Evolutionary conservation across 495 filamentous ascomycete genomes (phyloP).

Genomic region (Trypethelium eluteriae): DNA sequence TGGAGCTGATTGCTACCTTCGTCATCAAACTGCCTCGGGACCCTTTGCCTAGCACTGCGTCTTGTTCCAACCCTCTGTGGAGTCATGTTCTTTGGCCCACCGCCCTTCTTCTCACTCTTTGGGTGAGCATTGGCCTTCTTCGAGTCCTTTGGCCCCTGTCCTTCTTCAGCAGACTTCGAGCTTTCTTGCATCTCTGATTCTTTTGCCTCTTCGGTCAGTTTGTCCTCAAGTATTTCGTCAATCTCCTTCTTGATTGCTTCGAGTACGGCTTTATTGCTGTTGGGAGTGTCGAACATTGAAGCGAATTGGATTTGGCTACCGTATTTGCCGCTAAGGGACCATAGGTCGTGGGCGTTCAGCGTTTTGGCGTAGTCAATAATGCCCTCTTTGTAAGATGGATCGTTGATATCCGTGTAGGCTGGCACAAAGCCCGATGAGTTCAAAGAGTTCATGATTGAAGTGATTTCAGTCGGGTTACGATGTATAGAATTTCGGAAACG

Average conservation of each 20-base stretch:
- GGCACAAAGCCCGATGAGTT: background rate
- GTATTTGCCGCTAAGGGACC: background rate
- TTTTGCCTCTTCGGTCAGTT: background rate
- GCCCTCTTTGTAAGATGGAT: background rate
- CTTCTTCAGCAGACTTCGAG: background rate
- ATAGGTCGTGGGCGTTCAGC: background rate
- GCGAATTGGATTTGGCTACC: background rate
- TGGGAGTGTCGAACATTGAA: background rate
- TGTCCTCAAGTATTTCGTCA: background rate
- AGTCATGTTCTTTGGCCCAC: background rate
- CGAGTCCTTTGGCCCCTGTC: background rate
- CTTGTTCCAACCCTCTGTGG: background rate
- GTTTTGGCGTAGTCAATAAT: conserved; percentile 9
- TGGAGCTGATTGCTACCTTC: background rate
- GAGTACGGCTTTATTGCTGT: conserved; percentile 26
- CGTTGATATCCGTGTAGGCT: background rate
- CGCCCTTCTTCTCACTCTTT: background rate
- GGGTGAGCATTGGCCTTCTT: background rate
- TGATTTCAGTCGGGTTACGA: no score
- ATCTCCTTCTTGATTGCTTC: conserved; percentile 18
- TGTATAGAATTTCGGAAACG: no score
- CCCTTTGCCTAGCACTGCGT: background rate
- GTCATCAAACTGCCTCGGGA: background rate
- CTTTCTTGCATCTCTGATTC: background rate
- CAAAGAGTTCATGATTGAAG: background rate